phyloP scores from a whole-genome alignment of 108 stramenopile species.

The Cyclotella sp. region DNA sequence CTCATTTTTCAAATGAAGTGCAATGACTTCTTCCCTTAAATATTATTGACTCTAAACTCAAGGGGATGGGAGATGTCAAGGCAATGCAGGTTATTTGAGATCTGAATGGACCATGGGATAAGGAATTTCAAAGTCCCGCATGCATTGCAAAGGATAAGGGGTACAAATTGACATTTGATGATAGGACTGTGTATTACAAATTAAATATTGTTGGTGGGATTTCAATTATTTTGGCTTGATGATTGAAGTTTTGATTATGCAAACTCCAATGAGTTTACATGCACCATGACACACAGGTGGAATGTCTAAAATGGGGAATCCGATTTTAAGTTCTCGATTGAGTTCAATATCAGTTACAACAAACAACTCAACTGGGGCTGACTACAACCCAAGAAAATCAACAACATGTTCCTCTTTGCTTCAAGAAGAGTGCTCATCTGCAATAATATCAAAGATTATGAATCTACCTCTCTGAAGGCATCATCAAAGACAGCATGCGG shows the following conservation, averaged over 20 bases:
- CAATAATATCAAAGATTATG: not conserved
- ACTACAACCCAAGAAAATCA: not conserved
- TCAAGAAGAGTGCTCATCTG: not conserved
- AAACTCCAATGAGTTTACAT: not conserved
- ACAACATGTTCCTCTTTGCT: not conserved
- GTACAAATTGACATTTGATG: constrained; percentile 26
- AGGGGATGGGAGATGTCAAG: constrained; percentile 37
- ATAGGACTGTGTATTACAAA: constrained; percentile 9
- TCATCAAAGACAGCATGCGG: not conserved
- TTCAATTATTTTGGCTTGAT: not conserved
- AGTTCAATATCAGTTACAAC: not conserved
- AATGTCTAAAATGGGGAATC: constrained; percentile 12
- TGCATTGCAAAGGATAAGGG: constrained; percentile 10
- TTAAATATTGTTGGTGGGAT: constrained; percentile 8
- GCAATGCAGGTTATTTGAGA: constrained; percentile 49
- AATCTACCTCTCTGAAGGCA: not conserved
- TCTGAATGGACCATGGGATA: constrained; percentile 33
- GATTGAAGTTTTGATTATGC: not conserved
- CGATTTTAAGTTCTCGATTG: not conserved
- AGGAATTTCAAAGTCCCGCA: constrained; percentile 28
- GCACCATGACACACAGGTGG: not conserved
- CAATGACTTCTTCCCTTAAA: too few relatives aligned
- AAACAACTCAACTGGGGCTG: too few relatives aligned
- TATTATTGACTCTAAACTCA: too few relatives aligned
- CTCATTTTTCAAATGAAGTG: too few relatives aligned